These are phyloP conservation scores for Talaromyces atroroseus DNA, from an alignment of 2,329 filamentous ascomycete species.

Conservation along the genomic window DNA sequence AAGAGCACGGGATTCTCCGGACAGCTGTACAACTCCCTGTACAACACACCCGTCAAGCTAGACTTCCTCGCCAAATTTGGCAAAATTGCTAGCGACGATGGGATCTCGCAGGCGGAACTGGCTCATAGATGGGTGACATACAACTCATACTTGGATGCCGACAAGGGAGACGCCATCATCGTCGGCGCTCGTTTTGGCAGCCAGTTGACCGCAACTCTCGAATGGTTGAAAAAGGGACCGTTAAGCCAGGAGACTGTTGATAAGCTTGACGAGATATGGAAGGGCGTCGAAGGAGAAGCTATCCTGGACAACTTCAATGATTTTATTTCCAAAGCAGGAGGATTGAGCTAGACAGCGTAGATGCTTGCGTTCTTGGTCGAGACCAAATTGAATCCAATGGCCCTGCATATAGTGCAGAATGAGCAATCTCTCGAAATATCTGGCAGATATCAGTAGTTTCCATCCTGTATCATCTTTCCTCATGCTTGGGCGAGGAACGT, in stretches of 20 bases:
- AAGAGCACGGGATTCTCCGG: neutral
- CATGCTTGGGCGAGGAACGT: too few species aligned
- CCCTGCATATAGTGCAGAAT: too few species aligned
- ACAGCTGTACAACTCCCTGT: conserved; percentile 14
- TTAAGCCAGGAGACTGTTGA: neutral
- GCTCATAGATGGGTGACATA: conserved; percentile 31
- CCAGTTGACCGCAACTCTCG: neutral
- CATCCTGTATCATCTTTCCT: too few species aligned
- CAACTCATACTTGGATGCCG: conserved; percentile 21
- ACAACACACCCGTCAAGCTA: conserved; percentile 19
- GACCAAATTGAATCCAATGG: too few species aligned
- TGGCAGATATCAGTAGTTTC: too few species aligned
- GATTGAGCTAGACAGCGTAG: too few species aligned
- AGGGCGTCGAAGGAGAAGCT: conserved; percentile 8
- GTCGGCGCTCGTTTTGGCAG: conserved; percentile 17
- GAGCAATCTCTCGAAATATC: too few species aligned
- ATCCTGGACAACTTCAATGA: conserved; percentile 10
- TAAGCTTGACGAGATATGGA: conserved; percentile 10
- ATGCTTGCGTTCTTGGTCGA: too few species aligned
- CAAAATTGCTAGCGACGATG: conserved; percentile 22
- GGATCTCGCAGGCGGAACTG: conserved; percentile 25
- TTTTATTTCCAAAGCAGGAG: neutral
- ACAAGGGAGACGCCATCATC: conserved; percentile 28
- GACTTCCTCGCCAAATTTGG: conserved; percentile 24
- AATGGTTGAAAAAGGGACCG: conserved; percentile 3